Conservation (phyloP, 306 rosid species). For the Ormosia emarginata region DNA sequence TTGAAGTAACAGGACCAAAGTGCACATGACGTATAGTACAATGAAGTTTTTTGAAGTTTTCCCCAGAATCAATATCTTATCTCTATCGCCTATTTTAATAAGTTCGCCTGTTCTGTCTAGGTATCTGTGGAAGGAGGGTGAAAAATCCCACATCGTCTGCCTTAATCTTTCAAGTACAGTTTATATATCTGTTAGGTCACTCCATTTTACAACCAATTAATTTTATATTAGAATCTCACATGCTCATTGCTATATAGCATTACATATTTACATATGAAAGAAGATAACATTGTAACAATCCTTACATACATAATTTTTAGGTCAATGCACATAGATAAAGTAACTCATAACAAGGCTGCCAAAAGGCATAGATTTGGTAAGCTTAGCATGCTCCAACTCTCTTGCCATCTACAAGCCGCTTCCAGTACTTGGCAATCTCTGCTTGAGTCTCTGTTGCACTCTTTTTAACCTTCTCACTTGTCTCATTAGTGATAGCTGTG, state of each 20-base stretch:
- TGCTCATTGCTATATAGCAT: background rate
- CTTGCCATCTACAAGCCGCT: slow-evolving; percentile 42
- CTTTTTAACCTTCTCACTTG: slow-evolving; percentile 33
- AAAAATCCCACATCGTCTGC: too few species aligned
- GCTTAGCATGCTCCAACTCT: slow-evolving; percentile 67
- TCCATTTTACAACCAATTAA: too few species aligned
- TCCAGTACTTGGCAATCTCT: slow-evolving; percentile 53
- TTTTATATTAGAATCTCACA: too few species aligned
- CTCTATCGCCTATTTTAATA: too few species aligned
- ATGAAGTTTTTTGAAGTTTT: too few species aligned
- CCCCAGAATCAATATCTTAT: too few species aligned
- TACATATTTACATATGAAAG: background rate
- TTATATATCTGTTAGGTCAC: too few species aligned
- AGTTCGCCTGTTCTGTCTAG: too few species aligned
- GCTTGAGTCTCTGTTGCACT: slow-evolving; percentile 36
- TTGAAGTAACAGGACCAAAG: too few species aligned
- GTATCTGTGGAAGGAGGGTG: too few species aligned
- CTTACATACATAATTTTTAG: background rate
- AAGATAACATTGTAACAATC: background rate
- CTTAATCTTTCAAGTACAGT: too few species aligned
- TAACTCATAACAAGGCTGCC: background rate
- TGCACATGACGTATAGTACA: too few species aligned
- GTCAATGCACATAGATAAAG: background rate
- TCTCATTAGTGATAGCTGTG: slow-evolving; percentile 32
- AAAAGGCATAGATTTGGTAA: background rate